Evolutionary conservation across 495 filamentous ascomycete genomes (phyloP).

Genomic region (Penicillium cinerascens): DNA sequence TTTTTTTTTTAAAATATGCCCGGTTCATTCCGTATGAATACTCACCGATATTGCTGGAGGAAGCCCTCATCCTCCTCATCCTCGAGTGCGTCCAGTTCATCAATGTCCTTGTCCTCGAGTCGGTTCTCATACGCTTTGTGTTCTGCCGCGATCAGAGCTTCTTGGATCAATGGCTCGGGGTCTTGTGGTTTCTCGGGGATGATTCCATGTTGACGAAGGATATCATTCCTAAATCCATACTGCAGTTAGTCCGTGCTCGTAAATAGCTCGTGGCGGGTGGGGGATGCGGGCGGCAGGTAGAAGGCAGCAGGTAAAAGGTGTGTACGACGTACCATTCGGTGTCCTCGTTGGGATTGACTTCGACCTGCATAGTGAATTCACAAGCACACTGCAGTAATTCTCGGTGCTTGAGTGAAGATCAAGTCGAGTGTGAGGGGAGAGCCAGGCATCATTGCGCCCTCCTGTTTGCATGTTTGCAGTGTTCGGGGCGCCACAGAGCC

Average conservation of each 20-base stretch:
- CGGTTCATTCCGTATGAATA: too few species aligned
- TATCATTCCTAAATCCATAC: slow-evolving; percentile 76
- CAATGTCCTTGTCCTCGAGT: slow-evolving; percentile 87
- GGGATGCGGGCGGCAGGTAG: slow-evolving; percentile 8
- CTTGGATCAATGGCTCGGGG: slow-evolving; percentile 90
- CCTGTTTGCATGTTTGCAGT: slow-evolving; percentile 36
- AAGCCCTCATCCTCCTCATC: slow-evolving; percentile 94
- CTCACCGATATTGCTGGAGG: slow-evolving; percentile 72
- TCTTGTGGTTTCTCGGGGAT: slow-evolving; percentile 96
- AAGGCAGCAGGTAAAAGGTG: not conserved
- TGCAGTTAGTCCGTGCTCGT: slow-evolving; percentile 4
- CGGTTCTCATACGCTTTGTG: slow-evolving; percentile 81
- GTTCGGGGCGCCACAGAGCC: slow-evolving; percentile 38
- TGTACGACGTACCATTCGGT: slow-evolving; percentile 77
- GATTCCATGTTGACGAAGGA: slow-evolving; percentile 90
- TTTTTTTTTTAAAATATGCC: not conserved
- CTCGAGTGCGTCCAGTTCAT: slow-evolving; percentile 90
- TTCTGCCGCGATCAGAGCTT: slow-evolving; percentile 82
- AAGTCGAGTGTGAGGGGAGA: slow-evolving; percentile 1
- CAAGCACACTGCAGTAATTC: not conserved
- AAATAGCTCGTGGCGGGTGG: slow-evolving; percentile 12
- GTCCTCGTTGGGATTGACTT: slow-evolving; percentile 93
- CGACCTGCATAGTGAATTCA: slow-evolving; percentile 66
- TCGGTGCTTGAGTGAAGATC: not conserved
- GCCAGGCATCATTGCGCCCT: slow-evolving; percentile 12